Evolutionary conservation across 2,329 filamentous ascomycete genomes (phyloP), one percentile per base, ranked within the genome.

Genomic region (Penicillium rolfsii): DNA sequence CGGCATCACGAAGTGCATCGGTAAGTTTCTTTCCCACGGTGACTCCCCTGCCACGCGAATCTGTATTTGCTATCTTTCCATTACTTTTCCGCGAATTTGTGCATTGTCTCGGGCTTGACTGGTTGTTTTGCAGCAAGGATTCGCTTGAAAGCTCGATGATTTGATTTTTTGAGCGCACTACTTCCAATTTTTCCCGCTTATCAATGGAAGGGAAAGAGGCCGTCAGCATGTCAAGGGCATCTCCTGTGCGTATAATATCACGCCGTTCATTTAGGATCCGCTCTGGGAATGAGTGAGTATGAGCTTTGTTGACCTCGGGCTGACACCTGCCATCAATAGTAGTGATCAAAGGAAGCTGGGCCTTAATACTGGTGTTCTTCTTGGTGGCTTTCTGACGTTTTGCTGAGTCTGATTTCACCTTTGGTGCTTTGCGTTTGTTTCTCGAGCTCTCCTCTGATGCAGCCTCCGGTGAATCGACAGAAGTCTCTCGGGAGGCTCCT

Each of bases 1-100:
- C 55, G 33, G 28, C 52, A 24, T 55, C 58, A 9, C 58, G 54
- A 8, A 73, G 62, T 2, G 69, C 70, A 52, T 66, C 67, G 22
- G 60, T 46, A 9, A 73, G 62, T 38, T 70, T 72, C 46, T 66
- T 26, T 1, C 67, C 71, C 24, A 72, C 61, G 22, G 48, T 40
- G 45, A 64, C 60, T 2, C 71, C 71, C 58, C 68, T 69, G 19
- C 70, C 68, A 56, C 57, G 52, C 11, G 11, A 30, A 5, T 26
- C 11, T 19, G 24, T 9, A 16, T 41, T 26, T 8, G 24, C 16
- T 6, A 1, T 22, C 16, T 33, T 5, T n/a, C 19, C 24, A 19
- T 55, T 9, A 7, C n/a, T 52, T 48, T 22, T 46, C 16, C 35
- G 24, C 9, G 22, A 19, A 24, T 58, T 35, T 35, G 35, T 26